Evolutionary conservation across 2,329 filamentous ascomycete genomes (phyloP).

Genomic region (Apiospora aurea): DNA sequence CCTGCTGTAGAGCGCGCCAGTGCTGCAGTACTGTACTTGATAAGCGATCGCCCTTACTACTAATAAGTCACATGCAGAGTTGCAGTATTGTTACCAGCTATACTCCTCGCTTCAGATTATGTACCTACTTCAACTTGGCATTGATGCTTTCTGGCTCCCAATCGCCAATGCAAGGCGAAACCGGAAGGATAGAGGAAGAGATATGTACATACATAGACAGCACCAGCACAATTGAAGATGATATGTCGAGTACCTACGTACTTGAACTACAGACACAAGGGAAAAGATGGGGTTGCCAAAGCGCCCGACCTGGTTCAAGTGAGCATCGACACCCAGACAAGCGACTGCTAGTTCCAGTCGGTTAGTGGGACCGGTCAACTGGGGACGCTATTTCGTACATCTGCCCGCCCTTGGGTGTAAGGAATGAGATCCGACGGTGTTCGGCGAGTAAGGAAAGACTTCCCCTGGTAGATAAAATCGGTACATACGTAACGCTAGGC

Average conservation of each 20-base stretch:
- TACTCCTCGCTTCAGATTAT: neutral
- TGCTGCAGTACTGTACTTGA: conserved; percentile 1
- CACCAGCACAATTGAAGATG: no score
- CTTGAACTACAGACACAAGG: neutral
- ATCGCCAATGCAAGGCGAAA: neutral
- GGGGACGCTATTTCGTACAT: conserved; percentile 20
- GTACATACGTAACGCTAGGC: neutral
- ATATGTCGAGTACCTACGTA: neutral
- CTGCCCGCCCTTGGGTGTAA: conserved; percentile 12
- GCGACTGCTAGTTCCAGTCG: conserved; percentile 1
- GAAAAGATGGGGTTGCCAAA: neutral
- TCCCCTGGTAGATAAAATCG: neutral
- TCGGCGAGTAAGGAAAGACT: conserved; percentile 6
- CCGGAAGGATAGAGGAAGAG: neutral
- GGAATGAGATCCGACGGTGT: conserved; percentile 19
- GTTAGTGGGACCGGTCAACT: conserved; percentile 17
- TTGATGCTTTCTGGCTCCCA: neutral
- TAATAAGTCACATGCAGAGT: neutral
- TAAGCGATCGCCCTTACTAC: neutral
- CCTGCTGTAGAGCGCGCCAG: neutral
- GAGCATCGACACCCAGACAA: neutral
- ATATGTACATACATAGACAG: neutral
- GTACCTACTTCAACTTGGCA: neutral
- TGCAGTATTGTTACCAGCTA: neutral
- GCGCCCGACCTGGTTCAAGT: conserved; percentile 10